Percentiles rank a stretch among this genome's conserved stretches.
Evolutionary conservation across 2,329 filamentous ascomycete species (phyloP).

Genomic region (Aspergillus spinulosporus): DNA sequence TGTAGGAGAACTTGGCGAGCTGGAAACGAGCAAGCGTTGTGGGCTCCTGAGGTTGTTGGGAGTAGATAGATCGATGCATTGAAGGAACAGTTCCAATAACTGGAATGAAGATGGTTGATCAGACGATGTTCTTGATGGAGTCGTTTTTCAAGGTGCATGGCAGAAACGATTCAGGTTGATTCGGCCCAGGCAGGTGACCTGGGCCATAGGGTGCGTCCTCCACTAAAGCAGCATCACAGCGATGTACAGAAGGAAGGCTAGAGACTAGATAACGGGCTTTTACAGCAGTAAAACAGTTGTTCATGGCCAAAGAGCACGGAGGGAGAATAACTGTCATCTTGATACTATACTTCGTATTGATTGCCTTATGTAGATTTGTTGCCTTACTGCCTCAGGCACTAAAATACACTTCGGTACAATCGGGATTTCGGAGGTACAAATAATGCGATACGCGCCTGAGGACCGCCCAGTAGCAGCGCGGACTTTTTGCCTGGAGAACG

Average conservation of each 20-base stretch:
- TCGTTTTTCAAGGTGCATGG: background rate
- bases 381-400: conserved; percentile 6
- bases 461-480: conserved; percentile 17
- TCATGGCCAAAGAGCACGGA: no score
- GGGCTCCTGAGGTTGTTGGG: conserved; percentile 13
- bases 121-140: background rate
- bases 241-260: no score
- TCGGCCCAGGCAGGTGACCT: background rate
- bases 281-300: no score
- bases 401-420: background rate
- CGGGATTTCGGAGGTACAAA: conserved; percentile 6
- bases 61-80: conserved; percentile 17
- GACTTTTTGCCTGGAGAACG: conserved; percentile 27
- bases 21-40: conserved; percentile 27
- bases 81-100: background rate
- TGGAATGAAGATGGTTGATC: background rate
- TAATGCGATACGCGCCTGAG: conserved; percentile 27
- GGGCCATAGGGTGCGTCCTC: background rate
- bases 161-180: no score
- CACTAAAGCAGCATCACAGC: no score
- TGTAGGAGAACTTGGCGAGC: conserved; percentile 48
- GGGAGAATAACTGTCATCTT: no score
- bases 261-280: no score
- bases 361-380: background rate
- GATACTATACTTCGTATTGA: conserved; percentile 8